Evolutionary conservation across 768 basidiomycete species (phyloP).

Genomic region (Collybia mongolica): DNA sequence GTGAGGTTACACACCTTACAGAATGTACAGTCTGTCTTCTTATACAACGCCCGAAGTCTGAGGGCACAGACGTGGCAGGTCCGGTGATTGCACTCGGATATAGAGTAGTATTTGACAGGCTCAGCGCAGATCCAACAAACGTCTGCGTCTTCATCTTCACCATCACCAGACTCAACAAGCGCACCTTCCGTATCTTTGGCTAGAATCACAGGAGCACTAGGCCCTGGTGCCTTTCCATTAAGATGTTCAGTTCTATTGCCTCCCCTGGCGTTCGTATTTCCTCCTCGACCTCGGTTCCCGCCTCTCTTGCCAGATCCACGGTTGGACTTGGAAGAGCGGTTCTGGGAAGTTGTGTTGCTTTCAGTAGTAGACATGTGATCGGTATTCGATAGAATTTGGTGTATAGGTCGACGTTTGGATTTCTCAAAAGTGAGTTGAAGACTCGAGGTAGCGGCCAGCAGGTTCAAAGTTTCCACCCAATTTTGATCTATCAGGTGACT

Average conservation of each 20-base stretch:
- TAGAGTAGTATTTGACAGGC: constrained; percentile 84
- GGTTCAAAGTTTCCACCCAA: background rate
- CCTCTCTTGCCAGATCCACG: constrained; percentile 14
- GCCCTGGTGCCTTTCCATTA: constrained; percentile 2
- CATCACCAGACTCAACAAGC: background rate
- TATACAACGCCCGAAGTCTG: constrained; percentile 87
- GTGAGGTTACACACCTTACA: constrained; percentile 70
- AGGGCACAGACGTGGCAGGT: constrained; percentile 95
- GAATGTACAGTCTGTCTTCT: constrained; percentile 91
- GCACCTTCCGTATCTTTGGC: background rate
- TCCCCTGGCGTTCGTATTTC: constrained; percentile 6
- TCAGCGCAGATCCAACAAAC: constrained; percentile 96
- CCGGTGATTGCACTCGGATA: constrained; percentile 90
- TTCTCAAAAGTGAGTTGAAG: background rate
- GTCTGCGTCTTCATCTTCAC: constrained; percentile 34
- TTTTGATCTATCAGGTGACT: constrained; percentile 20
- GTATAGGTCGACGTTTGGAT: background rate
- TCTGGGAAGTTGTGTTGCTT: constrained; percentile 1
- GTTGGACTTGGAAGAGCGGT: background rate
- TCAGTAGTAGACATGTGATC: constrained; percentile 8
- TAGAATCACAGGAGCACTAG: background rate
- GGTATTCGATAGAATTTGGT: background rate
- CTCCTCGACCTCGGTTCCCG: constrained; percentile 9
- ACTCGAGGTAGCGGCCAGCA: background rate
- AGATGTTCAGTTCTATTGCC: constrained; percentile 9